Evolutionary conservation across 768 basidiomycete species (phyloP).

Genomic region (Suillus weaverae): DNA sequence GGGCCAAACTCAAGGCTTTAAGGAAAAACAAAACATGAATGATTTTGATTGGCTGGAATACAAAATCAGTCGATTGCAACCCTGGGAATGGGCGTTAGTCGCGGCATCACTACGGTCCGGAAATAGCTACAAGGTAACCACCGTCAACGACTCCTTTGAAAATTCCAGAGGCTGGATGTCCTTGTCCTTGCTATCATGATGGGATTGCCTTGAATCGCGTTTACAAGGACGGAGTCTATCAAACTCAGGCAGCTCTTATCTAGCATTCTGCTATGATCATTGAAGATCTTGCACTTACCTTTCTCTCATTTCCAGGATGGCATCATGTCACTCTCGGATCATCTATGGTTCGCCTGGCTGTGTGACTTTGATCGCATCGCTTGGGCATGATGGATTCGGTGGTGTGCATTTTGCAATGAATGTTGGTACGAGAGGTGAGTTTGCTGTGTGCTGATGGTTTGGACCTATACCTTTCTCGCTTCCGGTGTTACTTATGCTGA

Average conservation of each 20-base stretch:
- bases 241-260: no score
- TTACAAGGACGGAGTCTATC: no score
- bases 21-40: not conserved
- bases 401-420: not conserved
- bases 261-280: no score
- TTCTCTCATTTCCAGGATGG: not conserved
- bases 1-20: not conserved
- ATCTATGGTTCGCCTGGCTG: not conserved
- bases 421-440: not conserved
- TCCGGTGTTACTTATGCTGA: not conserved
- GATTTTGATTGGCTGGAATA: not conserved
- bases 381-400: not conserved
- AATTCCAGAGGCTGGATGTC: no score
- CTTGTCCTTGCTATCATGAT: no score
- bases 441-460: not conserved
- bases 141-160: no score
- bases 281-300: no score
- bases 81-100: not conserved
- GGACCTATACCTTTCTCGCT: not conserved
- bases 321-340: not conserved
- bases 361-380: not conserved
- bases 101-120: no score
- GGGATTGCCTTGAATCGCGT: no score
- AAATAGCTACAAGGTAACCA: no score
- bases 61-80: not conserved